Evolutionary conservation across 192 early-diverging fungal genomes (phyloP).

Genomic region (Globomyces pollinis-pini): DNA sequence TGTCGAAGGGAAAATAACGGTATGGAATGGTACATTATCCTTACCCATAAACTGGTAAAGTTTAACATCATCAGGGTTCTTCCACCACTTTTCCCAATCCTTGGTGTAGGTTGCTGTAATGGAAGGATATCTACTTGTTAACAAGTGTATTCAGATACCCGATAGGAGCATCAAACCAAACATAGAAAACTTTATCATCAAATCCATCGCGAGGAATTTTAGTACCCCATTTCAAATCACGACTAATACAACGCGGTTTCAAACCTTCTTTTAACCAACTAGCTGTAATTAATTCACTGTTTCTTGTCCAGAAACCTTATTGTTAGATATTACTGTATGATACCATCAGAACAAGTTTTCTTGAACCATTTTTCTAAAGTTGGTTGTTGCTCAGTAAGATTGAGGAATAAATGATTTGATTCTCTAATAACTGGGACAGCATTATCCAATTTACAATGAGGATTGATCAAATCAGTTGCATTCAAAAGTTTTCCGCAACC

Average conservation of each 20-base stretch:
- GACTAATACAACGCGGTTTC: conserved; percentile 88
- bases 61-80: conserved; percentile 91
- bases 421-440: conserved; percentile 71
- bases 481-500: conserved; percentile 83
- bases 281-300: conserved; percentile 80
- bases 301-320: conserved; percentile 88
- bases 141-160: too few relatives aligned
- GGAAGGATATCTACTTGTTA: too few relatives aligned
- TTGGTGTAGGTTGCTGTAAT: conserved; percentile 94
- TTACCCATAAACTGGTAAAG: conserved; percentile 99
- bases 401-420: conserved; percentile 86
- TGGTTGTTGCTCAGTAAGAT: conserved; percentile 72
- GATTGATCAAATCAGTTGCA: conserved; percentile 85
- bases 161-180: conserved; percentile 99
- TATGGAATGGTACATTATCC: conserved; percentile 99
- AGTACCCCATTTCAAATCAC: conserved; percentile 98
- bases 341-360: conserved; percentile 59
- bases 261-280: conserved; percentile 94
- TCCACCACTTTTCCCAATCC: conserved; percentile 99
- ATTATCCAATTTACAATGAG: conserved; percentile 88
- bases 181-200: conserved; percentile 94
- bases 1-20: conserved; percentile 89
- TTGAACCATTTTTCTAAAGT: conserved; percentile 68
- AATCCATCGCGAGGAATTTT: conserved; percentile 79
- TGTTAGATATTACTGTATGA: too few relatives aligned